Percentiles rank a stretch among this genome's conserved stretches.
Conservation (phyloP, 2,329 filamentous ascomycete species). For the Fusarium chuoi region DNA sequence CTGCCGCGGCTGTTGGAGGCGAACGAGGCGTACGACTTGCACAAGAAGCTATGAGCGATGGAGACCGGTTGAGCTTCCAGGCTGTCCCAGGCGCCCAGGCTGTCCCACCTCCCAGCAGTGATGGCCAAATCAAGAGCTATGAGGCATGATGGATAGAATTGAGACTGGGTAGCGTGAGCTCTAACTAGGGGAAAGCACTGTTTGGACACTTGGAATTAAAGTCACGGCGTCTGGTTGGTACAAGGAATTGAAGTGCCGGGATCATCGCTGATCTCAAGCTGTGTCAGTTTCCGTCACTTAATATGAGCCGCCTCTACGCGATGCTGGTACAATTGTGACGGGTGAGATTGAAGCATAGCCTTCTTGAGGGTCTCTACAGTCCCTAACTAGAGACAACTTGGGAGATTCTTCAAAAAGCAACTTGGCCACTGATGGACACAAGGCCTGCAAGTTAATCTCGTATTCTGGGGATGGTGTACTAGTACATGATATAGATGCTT, state of each 20-base stretch:
- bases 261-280: conserved; percentile 2
- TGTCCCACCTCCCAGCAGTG: conserved; percentile 65
- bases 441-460: conserved; percentile 8
- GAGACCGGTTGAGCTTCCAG: conserved; percentile 65
- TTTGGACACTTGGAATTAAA: conserved; percentile 28
- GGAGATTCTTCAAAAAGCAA: not conserved
- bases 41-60: conserved; percentile 59
- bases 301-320: not conserved
- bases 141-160: conserved; percentile 56
- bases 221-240: conserved; percentile 36
- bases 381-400: not conserved
- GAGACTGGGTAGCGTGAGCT: not conserved
- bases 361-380: not conserved
- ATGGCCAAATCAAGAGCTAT: conserved; percentile 67
- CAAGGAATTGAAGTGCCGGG: conserved; percentile 18
- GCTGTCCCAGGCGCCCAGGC: conserved; percentile 54
- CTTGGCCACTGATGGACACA: not conserved
- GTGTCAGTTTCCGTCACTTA: not conserved
- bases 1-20: conserved; percentile 59
- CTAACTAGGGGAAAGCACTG: conserved; percentile 13
- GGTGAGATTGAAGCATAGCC: not conserved
- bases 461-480: conserved; percentile 28
- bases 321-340: not conserved
- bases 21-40: conserved; percentile 62
- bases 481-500: conserved; percentile 35